These are phyloP conservation scores for Agrostemma githago DNA, from an alignment of 148 eudicot genomes.

Conservation along the genomic window DNA sequence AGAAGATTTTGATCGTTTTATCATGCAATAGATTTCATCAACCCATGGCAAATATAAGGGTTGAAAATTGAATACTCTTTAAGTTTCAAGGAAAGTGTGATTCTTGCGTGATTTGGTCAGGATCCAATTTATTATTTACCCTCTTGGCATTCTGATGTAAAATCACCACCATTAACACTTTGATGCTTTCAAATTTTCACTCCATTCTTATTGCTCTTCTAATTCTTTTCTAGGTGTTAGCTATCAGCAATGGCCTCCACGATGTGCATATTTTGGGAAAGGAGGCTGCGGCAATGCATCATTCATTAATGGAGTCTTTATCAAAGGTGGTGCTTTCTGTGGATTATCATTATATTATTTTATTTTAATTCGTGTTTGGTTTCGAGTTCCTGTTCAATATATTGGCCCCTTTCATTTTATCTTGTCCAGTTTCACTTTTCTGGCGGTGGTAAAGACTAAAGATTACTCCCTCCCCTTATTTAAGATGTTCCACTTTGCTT, in stretches of 20 bases:
- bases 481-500: no score
- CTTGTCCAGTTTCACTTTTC: background rate
- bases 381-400: background rate
- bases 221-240: slow-evolving; percentile 54
- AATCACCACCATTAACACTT: no score
- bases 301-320: slow-evolving; percentile 69
- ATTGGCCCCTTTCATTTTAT: background rate
- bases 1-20: no score
- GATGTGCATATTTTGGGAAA: slow-evolving; percentile 93
- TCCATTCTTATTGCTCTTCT: slow-evolving; percentile 2
- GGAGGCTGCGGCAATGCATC: slow-evolving; percentile 86
- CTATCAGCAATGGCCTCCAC: slow-evolving; percentile 79
- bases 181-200: background rate
- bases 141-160: no score
- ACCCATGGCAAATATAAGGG: no score
- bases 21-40: no score
- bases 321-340: slow-evolving; percentile 53
- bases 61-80: no score
- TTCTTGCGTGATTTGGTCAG: no score
- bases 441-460: background rate
- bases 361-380: slow-evolving; percentile 1
- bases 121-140: no score
- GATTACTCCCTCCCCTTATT: no score
- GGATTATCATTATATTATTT: no score
- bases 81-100: no score